Evolutionary conservation across 495 filamentous ascomycete species (phyloP).

Genomic region (Pseudoneurospora amorphoporcata): DNA sequence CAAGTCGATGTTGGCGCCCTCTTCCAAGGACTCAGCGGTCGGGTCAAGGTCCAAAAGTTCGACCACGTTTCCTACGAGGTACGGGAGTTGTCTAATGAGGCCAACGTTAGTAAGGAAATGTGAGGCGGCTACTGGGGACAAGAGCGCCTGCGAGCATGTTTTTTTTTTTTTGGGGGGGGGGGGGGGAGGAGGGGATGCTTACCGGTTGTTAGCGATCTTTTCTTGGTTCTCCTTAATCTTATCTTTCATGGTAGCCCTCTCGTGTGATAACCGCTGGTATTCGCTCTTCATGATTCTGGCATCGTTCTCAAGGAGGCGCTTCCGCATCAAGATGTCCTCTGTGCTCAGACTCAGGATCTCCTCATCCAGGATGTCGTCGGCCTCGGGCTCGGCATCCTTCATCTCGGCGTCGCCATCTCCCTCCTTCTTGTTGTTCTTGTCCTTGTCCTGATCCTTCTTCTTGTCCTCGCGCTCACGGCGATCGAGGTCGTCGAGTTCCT

Average conservation of each 20-base stretch:
- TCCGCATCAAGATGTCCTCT: slow-evolving; percentile 80
- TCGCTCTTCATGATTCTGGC: slow-evolving; percentile 98
- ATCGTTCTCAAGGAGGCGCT: slow-evolving; percentile 90
- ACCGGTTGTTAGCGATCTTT: slow-evolving; percentile 99
- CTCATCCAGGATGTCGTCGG: slow-evolving; percentile 67
- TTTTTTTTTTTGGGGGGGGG: too few relatives aligned
- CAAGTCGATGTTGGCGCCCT: slow-evolving; percentile 96
- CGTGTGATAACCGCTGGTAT: slow-evolving; percentile 84
- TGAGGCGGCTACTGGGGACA: slow-evolving; percentile 5
- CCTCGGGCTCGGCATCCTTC: slow-evolving; percentile 64
- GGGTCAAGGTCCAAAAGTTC: slow-evolving; percentile 95
- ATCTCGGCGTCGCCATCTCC: slow-evolving; percentile 76
- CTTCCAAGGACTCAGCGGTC: slow-evolving; percentile 88
- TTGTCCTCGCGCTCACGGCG: slow-evolving; percentile 61
- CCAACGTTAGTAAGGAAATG: slow-evolving; percentile 10
- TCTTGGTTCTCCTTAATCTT: slow-evolving; percentile 99
- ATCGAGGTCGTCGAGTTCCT: slow-evolving; percentile 36
- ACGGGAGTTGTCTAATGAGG: slow-evolving; percentile 74
- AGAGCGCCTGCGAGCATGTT: neutral
- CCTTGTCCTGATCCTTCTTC: slow-evolving; percentile 60
- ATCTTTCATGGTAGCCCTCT: slow-evolving; percentile 88
- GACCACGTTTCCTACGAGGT: slow-evolving; percentile 96
- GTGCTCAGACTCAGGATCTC: slow-evolving; percentile 87
- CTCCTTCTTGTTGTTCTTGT: slow-evolving; percentile 57
- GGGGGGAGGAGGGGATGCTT: slow-evolving; percentile 15